Evolutionary conservation across 306 rosid species (phyloP).

Genomic region (Crataegus laevigata): DNA sequence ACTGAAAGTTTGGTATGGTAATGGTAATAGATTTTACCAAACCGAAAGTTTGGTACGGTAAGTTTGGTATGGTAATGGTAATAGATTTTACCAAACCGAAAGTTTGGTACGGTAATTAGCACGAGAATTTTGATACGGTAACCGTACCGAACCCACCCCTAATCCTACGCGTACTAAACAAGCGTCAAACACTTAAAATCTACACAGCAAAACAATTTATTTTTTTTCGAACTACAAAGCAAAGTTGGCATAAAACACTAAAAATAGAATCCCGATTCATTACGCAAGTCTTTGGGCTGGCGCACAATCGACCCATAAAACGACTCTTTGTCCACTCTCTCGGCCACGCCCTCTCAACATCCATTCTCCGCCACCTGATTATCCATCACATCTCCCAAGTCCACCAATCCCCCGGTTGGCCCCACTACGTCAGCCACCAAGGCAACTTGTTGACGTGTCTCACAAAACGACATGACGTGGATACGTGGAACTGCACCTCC

Average conservation of each 20-base stretch:
- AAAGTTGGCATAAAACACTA: background rate
- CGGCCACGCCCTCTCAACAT: background rate
- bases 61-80: too few species aligned
- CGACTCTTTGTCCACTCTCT: background rate
- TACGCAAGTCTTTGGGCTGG: background rate
- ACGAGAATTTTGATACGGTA: too few species aligned
- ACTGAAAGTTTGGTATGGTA: too few species aligned
- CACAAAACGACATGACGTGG: background rate
- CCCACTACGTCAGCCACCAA: background rate
- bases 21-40: too few species aligned
- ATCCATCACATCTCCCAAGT: background rate
- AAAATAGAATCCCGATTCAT: background rate
- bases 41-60: too few species aligned
- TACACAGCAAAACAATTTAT: too few species aligned
- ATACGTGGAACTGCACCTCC: slow-evolving; percentile 2
- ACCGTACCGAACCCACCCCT: too few species aligned
- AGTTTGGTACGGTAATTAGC: too few species aligned
- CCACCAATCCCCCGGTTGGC: background rate
- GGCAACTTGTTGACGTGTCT: background rate
- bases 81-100: too few species aligned
- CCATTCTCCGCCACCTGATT: background rate
- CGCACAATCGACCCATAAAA: background rate
- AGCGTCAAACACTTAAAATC: too few species aligned
- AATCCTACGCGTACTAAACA: too few species aligned
- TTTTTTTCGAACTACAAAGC: too few species aligned